phyloP scores from a whole-genome alignment of 306 rosid genomes.

The Cajanus cajan region DNA sequence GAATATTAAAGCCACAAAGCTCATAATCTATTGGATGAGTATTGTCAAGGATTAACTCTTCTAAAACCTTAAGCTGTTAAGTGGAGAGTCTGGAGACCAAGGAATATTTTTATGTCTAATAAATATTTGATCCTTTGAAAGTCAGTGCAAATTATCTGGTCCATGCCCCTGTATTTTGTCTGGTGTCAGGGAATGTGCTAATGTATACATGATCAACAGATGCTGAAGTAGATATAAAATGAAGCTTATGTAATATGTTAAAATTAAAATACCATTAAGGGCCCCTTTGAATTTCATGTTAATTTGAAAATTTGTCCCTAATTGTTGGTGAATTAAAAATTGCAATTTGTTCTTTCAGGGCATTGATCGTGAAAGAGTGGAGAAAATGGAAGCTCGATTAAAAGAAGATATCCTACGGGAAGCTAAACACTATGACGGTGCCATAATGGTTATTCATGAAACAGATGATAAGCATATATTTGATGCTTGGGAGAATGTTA shows the following conservation, averaged over 20 bases:
- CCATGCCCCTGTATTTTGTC: not conserved
- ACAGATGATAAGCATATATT: constrained; percentile 67
- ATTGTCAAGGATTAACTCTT: not conserved
- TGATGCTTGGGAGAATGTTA: constrained; percentile 78
- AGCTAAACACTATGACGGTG: constrained; percentile 67
- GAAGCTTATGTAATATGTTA: not conserved
- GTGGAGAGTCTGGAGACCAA: not conserved
- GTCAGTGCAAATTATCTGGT: not conserved
- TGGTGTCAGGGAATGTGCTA: not conserved
- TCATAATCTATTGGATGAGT: not conserved
- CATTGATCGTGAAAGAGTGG: constrained; percentile 80
- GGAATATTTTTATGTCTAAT: not conserved
- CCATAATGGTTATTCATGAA: constrained; percentile 87
- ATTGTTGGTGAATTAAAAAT: constrained; percentile 26
- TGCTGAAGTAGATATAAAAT: not conserved
- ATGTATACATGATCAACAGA: not conserved
- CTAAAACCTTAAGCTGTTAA: not conserved
- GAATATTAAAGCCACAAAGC: not conserved
- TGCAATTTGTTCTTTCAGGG: constrained; percentile 51
- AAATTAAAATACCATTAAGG: constrained; percentile 6
- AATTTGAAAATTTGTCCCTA: not conserved
- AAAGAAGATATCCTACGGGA: constrained; percentile 82
- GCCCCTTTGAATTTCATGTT: not conserved
- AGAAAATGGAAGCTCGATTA: constrained; percentile 83
- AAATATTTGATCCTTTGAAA: not conserved